Evolutionary conservation across 768 basidiomycete species (phyloP).

Genomic region (Russula virescens): DNA sequence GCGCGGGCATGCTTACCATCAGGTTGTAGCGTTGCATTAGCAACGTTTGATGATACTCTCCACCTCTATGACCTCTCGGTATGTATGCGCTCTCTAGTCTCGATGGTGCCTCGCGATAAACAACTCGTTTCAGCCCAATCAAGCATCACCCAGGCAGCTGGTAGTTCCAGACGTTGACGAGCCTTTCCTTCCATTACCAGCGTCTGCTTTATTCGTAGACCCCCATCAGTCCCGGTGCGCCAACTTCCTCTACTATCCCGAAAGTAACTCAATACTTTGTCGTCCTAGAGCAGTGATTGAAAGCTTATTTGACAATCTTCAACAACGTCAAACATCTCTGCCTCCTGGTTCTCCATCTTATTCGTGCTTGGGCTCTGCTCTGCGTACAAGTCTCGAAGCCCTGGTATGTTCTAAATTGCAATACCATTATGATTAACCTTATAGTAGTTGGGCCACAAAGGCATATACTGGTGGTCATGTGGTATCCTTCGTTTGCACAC

Average conservation of each 20-base stretch:
- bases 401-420: constrained; percentile 43
- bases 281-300: constrained; percentile 54
- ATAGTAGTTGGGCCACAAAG: constrained; percentile 31
- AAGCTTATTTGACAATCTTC: constrained; percentile 57
- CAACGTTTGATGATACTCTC: constrained; percentile 75
- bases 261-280: constrained; percentile 5
- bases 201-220: constrained; percentile 68
- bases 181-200: constrained; percentile 69
- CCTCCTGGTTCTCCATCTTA: constrained; percentile 33
- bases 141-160: constrained; percentile 44
- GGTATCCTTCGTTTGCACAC: constrained; percentile 59
- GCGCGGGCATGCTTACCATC: constrained; percentile 46
- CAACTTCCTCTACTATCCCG: neutral
- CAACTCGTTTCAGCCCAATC: constrained; percentile 29
- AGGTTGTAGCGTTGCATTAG: constrained; percentile 58
- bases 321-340: constrained; percentile 51
- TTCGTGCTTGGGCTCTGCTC: constrained; percentile 72
- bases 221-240: constrained; percentile 60
- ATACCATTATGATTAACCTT: constrained; percentile 11
- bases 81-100: constrained; percentile 32
- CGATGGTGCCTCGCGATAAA: neutral
- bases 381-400: constrained; percentile 65
- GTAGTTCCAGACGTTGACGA: constrained; percentile 90
- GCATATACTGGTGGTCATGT: constrained; percentile 74
- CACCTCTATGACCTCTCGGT: constrained; percentile 91